Percentiles rank a stretch among this genome's conserved stretches.
Conservation (phyloP, 257 asterid species). For the Leptodermis oblonga region DNA sequence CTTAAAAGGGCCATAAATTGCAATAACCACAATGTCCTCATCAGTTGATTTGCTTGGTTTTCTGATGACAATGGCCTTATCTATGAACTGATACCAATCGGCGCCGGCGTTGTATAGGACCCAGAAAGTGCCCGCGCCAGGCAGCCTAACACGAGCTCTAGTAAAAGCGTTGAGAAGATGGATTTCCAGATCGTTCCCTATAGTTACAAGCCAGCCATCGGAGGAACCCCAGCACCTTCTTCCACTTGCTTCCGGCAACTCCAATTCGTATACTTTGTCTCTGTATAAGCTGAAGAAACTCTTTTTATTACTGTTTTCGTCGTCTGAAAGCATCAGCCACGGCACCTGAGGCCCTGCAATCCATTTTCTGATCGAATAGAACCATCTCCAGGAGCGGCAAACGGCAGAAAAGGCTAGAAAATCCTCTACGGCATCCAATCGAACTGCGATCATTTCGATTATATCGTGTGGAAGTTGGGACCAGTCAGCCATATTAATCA, state of each 20-base stretch:
- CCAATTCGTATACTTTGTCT: conserved; percentile 12
- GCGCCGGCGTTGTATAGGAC: neutral
- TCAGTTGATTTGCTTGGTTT: neutral
- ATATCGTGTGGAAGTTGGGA: conserved; percentile 27
- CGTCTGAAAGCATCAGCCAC: conserved; percentile 27
- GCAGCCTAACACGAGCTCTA: conserved; percentile 16
- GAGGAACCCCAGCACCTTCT: conserved; percentile 27
- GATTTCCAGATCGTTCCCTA: conserved; percentile 9
- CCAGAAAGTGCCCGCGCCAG: conserved; percentile 9
- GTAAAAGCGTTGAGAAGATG: conserved; percentile 23
- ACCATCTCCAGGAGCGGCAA: conserved; percentile 37
- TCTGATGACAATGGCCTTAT: conserved; percentile 19
- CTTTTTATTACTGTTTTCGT: neutral
- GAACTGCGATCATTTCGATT: conserved; percentile 14
- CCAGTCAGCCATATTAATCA: conserved; percentile 33
- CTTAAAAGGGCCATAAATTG: conserved; percentile 6
- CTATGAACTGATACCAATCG: conserved; percentile 22
- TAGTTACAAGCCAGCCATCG: conserved; percentile 25
- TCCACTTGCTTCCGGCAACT: conserved; percentile 24
- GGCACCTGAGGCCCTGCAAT: conserved; percentile 33
- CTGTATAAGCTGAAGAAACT: conserved; percentile 20
- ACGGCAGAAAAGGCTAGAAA: conserved; percentile 43
- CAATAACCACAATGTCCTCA: conserved; percentile 7
- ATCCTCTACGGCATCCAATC: conserved; percentile 25
- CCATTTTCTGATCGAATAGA: conserved; percentile 30